Conservation (phyloP, 108 stramenopile genomes). For the Nannochloropsis gaditana region DNA sequence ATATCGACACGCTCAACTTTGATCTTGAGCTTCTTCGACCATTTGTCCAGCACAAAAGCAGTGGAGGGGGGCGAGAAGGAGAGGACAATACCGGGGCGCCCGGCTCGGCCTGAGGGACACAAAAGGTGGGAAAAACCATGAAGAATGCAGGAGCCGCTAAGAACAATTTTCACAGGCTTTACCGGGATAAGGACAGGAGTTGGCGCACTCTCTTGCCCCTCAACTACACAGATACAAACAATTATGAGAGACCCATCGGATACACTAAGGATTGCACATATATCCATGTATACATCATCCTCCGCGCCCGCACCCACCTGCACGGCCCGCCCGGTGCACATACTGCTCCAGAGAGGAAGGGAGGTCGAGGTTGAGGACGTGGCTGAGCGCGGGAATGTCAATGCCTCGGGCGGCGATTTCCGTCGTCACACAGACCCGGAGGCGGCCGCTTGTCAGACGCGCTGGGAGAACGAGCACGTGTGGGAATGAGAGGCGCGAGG, state of each 20-base stretch:
- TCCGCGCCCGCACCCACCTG: neutral
- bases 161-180: too few relatives aligned
- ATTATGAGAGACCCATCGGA: too few relatives aligned
- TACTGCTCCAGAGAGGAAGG: constrained; percentile 53
- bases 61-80: constrained; percentile 47
- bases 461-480: neutral
- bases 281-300: too few relatives aligned
- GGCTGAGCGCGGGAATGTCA: constrained; percentile 48
- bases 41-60: constrained; percentile 45
- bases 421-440: constrained; percentile 39
- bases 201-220: too few relatives aligned
- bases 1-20: constrained; percentile 39
- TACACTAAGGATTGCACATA: too few relatives aligned
- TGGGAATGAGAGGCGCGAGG: neutral
- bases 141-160: too few relatives aligned
- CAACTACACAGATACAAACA: too few relatives aligned
- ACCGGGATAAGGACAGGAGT: too few relatives aligned
- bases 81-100: constrained; percentile 48
- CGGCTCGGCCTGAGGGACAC: constrained; percentile 39
- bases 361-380: constrained; percentile 55
- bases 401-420: constrained; percentile 54
- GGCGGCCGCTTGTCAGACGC: constrained; percentile 23
- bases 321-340: constrained; percentile 48
- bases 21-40: constrained; percentile 35
- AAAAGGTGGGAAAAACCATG: neutral